These are phyloP conservation scores for Penicillium canariense DNA, from an alignment of 495 filamentous ascomycete genomes.

Conservation along the genomic window DNA sequence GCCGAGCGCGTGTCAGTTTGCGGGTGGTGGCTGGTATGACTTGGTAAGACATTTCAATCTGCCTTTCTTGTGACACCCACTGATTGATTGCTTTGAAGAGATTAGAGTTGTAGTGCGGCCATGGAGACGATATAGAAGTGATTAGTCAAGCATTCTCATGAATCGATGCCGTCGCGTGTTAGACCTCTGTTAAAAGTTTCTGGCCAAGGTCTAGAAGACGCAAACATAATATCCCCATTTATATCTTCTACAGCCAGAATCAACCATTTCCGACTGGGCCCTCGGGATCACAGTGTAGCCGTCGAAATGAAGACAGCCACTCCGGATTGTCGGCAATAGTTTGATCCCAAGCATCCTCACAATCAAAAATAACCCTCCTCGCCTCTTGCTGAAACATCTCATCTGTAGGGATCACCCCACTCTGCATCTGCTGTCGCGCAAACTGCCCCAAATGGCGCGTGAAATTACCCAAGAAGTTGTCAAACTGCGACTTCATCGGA, in stretches of 20 bases:
- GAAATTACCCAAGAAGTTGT: constrained; percentile 17
- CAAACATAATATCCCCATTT: background rate
- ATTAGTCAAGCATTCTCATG: too few species aligned
- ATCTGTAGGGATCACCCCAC: constrained; percentile 23
- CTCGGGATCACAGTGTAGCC: constrained; percentile 4
- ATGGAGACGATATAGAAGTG: too few species aligned
- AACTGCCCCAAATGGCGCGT: constrained; percentile 23
- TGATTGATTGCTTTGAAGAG: background rate
- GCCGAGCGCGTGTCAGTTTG: constrained; percentile 17
- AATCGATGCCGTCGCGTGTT: too few species aligned
- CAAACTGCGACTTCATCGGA: constrained; percentile 3
- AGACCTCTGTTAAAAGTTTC: background rate
- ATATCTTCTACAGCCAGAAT: background rate
- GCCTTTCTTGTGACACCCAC: background rate
- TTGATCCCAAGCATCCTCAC: constrained; percentile 62
- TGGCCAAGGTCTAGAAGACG: background rate
- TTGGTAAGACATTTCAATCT: constrained; percentile 7
- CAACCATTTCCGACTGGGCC: background rate
- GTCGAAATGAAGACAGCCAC: constrained; percentile 59
- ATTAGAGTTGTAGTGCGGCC: too few species aligned
- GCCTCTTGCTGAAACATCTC: constrained; percentile 42
- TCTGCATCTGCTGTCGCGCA: constrained; percentile 15
- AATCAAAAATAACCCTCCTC: constrained; percentile 57
- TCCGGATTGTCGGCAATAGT: constrained; percentile 58
- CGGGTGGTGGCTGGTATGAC: constrained; percentile 22